Base-by-base conservation (phyloP, 2,329 filamentous ascomycete genomes). In the Aspergillus sp. region DNA sequence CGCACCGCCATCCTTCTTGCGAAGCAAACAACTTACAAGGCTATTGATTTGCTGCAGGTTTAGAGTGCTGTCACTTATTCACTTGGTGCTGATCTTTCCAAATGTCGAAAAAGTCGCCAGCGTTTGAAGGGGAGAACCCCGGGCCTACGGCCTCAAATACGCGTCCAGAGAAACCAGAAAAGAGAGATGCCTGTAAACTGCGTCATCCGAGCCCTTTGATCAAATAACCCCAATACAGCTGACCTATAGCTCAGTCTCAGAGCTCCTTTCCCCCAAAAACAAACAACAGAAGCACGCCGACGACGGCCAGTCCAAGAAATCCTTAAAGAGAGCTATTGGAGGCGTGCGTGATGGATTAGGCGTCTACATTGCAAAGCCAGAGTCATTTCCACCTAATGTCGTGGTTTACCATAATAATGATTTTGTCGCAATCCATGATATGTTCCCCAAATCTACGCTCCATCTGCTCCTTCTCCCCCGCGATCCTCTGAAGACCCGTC, bases 401-500 rank as follows among this genome's bases (percentile, higher is more conserved):
- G 78, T 90, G 2, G 73, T 93, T 43, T 83, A 82, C 58, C 73
- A 83, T 65, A 79, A 81, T 51, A 73, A 79, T n/a, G 69, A 81
- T 47, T 88, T 85, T 52, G 86, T 90, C 40, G 78, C 83, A 13
- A 87, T 97, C 63, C 77, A 84, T 55, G 93, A 98, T 69, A 73
- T 82, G 48, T 98, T 82, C 61, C 90, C 93, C 7, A 98, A 97
- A 67, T 81, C 87, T 4, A 82, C 79, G 4, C 75, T 96, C 4
- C 93, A 98, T 69, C 76, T 88, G 1, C 85, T 98, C 3, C 79
- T 97, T n/a, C 81, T 97, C 5, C 88, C 90, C 6, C 85, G 90
- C 39, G 79, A 85, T 33, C 60, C 73, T 1, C 57, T 63, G 2
- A 79, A 82, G 59, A 81, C 75, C 54, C 69, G 75, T 5, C 70